Evolutionary conservation across 1,284 basidiomycete genomes (phyloP).

Genomic region (Tilletiaria anomala): DNA sequence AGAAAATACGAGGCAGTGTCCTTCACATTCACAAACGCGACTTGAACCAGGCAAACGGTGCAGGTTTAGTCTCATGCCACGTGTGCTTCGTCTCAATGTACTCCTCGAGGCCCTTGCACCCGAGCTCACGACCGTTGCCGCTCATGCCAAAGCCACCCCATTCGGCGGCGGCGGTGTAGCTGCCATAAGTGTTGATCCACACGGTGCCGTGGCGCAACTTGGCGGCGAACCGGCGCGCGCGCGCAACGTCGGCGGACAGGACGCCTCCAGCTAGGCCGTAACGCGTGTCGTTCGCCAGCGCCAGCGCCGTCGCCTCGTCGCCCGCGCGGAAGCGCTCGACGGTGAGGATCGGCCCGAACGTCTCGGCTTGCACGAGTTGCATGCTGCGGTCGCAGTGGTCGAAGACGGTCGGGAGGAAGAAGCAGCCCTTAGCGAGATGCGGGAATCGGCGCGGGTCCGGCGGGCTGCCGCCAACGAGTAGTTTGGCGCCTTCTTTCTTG

Average conservation of each 20-base stretch:
- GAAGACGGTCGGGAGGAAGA: conserved; percentile 36
- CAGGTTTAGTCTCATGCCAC: conserved; percentile 29
- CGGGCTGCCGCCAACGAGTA: conserved; percentile 25
- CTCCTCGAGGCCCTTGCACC: conserved; percentile 33
- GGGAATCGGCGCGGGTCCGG: conserved; percentile 24
- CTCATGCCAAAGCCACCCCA: conserved; percentile 38
- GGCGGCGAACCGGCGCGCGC: conserved; percentile 27
- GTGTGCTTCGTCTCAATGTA: conserved; percentile 36
- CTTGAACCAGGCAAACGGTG: conserved; percentile 32
- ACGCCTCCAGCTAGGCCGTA: conserved; percentile 37
- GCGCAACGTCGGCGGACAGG: conserved; percentile 20
- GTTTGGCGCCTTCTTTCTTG: conserved; percentile 24
- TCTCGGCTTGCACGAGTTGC: conserved; percentile 38
- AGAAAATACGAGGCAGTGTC: too few relatives aligned
- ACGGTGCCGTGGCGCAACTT: conserved; percentile 34
- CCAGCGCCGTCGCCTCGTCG: conserved; percentile 31
- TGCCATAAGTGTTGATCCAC: conserved; percentile 36
- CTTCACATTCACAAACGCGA: conserved; percentile 8
- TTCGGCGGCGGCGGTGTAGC: conserved; percentile 33
- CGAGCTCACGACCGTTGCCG: conserved; percentile 37
- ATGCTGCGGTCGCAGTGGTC: conserved; percentile 36
- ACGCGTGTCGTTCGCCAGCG: conserved; percentile 36
- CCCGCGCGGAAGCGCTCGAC: conserved; percentile 35
- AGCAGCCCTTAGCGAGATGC: conserved; percentile 32
- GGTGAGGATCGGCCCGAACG: conserved; percentile 37